These are phyloP conservation scores for Arabis alpina DNA, from an alignment of 345 rosid genomes.

Conservation along the genomic window DNA sequence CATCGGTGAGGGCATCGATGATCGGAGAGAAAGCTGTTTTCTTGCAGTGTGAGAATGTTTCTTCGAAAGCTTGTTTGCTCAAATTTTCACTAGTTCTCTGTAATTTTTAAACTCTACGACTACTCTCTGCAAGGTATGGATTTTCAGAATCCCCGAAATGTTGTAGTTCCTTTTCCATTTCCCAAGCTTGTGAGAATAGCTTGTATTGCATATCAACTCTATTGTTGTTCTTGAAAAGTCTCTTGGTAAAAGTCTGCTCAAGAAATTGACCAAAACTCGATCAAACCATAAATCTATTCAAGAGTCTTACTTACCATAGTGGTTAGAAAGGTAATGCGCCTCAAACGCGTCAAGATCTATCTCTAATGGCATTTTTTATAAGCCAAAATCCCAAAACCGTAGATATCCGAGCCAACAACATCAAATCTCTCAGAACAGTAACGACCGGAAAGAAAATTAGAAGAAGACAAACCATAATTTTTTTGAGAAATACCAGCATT, in stretches of 20 bases:
- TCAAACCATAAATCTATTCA: neutral
- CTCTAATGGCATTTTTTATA: conserved; percentile 60
- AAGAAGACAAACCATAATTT: conserved; percentile 27
- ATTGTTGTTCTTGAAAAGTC: conserved; percentile 70
- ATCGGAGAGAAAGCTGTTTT: too few species aligned
- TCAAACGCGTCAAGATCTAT: conserved; percentile 55
- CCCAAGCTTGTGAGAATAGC: neutral
- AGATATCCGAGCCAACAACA: conserved; percentile 37
- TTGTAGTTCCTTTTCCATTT: conserved; percentile 33
- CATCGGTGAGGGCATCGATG: too few species aligned
- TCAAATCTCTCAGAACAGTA: conserved; percentile 36
- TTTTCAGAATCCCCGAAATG: conserved; percentile 53
- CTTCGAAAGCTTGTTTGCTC: conserved; percentile 56
- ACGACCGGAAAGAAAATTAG: conserved; percentile 21
- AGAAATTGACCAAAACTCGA: neutral
- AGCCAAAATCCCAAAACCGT: conserved; percentile 34
- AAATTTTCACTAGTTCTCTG: conserved; percentile 60
- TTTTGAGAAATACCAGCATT: conserved; percentile 37
- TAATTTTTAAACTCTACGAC: conserved; percentile 63
- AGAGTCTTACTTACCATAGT: conserved; percentile 55
- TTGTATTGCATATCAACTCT: conserved; percentile 61
- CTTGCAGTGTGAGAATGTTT: conserved; percentile 53
- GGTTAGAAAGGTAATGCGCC: conserved; percentile 58
- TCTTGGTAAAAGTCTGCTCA: conserved; percentile 52
- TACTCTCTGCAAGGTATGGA: conserved; percentile 57